A percentile compares a stretch with the other conserved stretches of the same genome.
Evolutionary conservation across 495 filamentous ascomycete species (phyloP).

Genomic region (Penicillium chermesinum): DNA sequence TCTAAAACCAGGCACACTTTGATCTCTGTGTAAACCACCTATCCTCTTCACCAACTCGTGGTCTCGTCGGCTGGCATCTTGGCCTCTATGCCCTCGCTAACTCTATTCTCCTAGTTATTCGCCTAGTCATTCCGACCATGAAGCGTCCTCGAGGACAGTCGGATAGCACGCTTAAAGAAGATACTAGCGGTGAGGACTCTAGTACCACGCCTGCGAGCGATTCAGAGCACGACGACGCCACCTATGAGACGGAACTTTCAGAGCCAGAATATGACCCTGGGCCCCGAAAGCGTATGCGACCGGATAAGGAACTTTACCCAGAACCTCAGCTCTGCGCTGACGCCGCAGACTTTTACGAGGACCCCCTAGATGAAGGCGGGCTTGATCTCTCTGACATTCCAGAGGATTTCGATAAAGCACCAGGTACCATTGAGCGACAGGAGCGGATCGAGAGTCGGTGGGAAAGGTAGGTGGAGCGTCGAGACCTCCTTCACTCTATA

Average conservation of each 20-base stretch:
- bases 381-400: constrained; percentile 16
- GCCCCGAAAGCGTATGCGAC: constrained; percentile 9
- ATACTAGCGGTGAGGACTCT: neutral
- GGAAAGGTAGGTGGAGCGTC: constrained; percentile 6
- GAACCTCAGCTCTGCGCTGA: constrained; percentile 1
- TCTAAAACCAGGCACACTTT: neutral
- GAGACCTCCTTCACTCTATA: constrained; percentile 1
- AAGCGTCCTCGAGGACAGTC: constrained; percentile 5
- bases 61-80: neutral
- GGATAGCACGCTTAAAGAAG: constrained; percentile 4
- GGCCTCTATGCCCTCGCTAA: neutral
- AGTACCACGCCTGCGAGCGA: constrained; percentile 3
- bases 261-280: constrained; percentile 1
- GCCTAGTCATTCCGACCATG: constrained; percentile 1
- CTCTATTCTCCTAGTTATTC: neutral
- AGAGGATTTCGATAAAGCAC: constrained; percentile 17
- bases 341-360: constrained; percentile 5
- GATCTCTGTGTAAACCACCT: neutral
- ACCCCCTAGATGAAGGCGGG: constrained; percentile 14
- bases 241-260: constrained; percentile 6
- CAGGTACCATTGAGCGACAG: constrained; percentile 10
- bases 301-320: neutral
- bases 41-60: neutral
- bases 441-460: constrained; percentile 15
- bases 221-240: constrained; percentile 4